Evolutionary conservation across 805 yeast species (phyloP).

Genomic region (Kodamaea hsintzibuensis): DNA sequence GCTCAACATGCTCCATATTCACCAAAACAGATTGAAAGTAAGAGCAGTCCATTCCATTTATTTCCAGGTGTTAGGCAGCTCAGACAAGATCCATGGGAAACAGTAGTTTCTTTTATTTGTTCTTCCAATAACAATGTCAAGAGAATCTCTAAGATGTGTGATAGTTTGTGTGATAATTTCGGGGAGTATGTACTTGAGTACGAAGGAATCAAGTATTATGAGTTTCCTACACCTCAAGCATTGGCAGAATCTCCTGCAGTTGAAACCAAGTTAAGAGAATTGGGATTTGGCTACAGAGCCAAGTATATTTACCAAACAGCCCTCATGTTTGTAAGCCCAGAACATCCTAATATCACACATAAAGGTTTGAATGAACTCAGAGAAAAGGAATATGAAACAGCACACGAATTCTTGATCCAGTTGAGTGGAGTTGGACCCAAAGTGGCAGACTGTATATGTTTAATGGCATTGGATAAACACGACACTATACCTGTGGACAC

Average conservation of each 20-base stretch:
- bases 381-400: conserved; percentile 46
- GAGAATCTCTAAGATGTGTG: conserved; percentile 91
- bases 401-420: conserved; percentile 59
- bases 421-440: conserved; percentile 95
- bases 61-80: conserved; percentile 79
- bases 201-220: conserved; percentile 58
- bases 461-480: conserved; percentile 86
- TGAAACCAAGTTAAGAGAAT: conserved; percentile 41
- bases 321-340: conserved; percentile 43
- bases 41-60: conserved; percentile 33
- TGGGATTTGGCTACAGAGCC: conserved; percentile 90
- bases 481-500: conserved; percentile 94
- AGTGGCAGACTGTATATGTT: conserved; percentile 94
- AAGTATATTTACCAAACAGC: conserved; percentile 84
- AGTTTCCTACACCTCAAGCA: conserved; percentile 70
- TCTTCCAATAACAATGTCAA: conserved; percentile 95
- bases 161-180: conserved; percentile 65
- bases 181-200: conserved; percentile 59
- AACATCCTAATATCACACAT: conserved; percentile 36
- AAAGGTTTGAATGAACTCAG: conserved; percentile 47
- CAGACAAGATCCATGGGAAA: conserved; percentile 97
- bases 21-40: conserved; percentile 40
- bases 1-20: conserved; percentile 63
- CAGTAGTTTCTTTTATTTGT: conserved; percentile 85
- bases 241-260: conserved; percentile 39